Conservation (phyloP, 495 filamentous ascomycete genomes). For the Neurospora sp. region DNA sequence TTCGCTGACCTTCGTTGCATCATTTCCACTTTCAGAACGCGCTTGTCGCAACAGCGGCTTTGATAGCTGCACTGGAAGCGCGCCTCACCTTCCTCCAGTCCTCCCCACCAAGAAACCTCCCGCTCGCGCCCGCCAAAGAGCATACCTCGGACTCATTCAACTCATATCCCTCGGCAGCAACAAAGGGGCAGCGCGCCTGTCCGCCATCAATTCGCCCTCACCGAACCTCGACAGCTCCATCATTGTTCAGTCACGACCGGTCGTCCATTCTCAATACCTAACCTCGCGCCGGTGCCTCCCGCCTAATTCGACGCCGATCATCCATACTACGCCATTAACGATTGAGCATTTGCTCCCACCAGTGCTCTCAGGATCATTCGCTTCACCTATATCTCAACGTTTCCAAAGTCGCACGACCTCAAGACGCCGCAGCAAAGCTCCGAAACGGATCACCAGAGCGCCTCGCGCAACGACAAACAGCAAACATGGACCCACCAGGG, state of each 20-base stretch:
- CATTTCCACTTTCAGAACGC: slow-evolving; percentile 1
- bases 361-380: not conserved
- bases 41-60: not conserved
- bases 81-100: not conserved
- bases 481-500: slow-evolving; percentile 7
- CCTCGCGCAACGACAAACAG: not conserved
- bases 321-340: not conserved
- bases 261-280: not conserved
- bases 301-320: not conserved
- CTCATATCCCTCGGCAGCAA: not conserved
- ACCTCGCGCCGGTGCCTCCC: not conserved
- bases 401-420: not conserved
- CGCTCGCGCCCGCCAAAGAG: not conserved
- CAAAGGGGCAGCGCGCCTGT: not conserved
- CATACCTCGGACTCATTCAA: not conserved
- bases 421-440: not conserved
- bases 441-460: not conserved
- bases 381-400: not conserved
- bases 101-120: not conserved
- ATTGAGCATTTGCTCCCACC: not conserved
- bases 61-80: not conserved
- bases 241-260: not conserved
- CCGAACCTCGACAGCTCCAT: not conserved
- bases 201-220: not conserved
- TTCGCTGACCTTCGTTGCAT: not conserved